Evolutionary conservation across 148 eudicot species (phyloP).

Genomic region (Diospyros kaki): DNA sequence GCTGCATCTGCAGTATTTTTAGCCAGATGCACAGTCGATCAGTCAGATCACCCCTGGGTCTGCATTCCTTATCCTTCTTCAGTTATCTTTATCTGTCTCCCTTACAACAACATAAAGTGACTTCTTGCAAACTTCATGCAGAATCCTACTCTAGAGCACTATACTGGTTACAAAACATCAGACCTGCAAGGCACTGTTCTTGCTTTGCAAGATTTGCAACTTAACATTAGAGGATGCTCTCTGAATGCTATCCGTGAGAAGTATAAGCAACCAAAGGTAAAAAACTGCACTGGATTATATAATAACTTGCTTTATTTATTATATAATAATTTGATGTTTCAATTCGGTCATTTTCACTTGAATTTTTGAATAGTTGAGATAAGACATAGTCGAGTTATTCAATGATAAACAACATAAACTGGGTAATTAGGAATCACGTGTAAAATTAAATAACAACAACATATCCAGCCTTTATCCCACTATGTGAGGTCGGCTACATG

Average conservation of each 20-base stretch:
- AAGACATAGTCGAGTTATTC: not conserved
- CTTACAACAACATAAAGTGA: constrained; percentile 1
- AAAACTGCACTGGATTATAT: not conserved
- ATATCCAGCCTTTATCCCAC: no score
- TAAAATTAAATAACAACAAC: not conserved
- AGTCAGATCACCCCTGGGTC: constrained; percentile 81
- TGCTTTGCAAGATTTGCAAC: constrained; percentile 62
- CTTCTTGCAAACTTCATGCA: constrained; percentile 25
- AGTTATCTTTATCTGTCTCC: not conserved
- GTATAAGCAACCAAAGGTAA: constrained; percentile 74
- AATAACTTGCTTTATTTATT: not conserved
- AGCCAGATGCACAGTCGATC: constrained; percentile 85
- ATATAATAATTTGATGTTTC: not conserved
- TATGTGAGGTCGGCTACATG: no score
- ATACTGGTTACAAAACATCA: constrained; percentile 48
- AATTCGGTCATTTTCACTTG: not conserved
- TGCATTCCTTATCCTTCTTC: constrained; percentile 17
- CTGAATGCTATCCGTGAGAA: constrained; percentile 69
- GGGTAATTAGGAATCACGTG: not conserved
- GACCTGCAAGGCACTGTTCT: constrained; percentile 56
- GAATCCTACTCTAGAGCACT: constrained; percentile 83
- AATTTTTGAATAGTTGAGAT: not conserved
- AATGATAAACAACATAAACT: not conserved
- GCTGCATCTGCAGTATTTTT: constrained; percentile 93
- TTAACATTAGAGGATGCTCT: constrained; percentile 39